Base-by-base conservation (phyloP, 257 asterid species). In the Forsythia suspensa region DNA sequence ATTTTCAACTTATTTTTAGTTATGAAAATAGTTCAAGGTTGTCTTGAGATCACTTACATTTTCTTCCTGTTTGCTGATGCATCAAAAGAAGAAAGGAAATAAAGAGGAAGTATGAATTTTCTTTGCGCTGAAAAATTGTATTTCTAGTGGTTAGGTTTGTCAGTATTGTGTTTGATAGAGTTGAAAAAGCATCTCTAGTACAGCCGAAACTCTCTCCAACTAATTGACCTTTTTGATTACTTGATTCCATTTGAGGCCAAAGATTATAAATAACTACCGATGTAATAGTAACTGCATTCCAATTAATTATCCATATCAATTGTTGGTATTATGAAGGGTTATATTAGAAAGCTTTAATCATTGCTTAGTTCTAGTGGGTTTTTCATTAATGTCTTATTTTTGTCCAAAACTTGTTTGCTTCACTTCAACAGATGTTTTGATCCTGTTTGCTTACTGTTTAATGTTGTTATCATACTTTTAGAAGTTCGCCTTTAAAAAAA, bases 381-480 rank as follows among this genome's bases (percentile, higher is more conserved):
- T 52, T 7, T 52, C 5, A 52, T 5, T 18, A 16, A 18, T 16
- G 63, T 18, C 63, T 18, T 52, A 18, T 52, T 52, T 52, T 16
- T 52, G 63, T 52, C 20, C 20, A 52, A 46, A 46, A 46, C 55
- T 11, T 46, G 55, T 46, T 82, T 71, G 21, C 63, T 52, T 52
- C 63, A 52, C 21, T 52, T 52, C 63, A 52, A 52, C 72, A 24
- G 73, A 77, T 57, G 37, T 71, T 76, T 71, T 65, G 48, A 63
- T 39, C 4, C 24, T 39, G 34, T 43, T n/a, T 34, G 6, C 79
- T 72, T 9, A 74, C 37, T 36, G 75, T 76, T 57, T 43, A 34
- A 70, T 63, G 71, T 42, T 70, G 43, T 66, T 70, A 34, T 79
- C 52, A 69, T 43, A 34, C 82, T 82, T 82, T 81, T 90, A 89